Conservation (phyloP, 176 grass and related monocot genomes). For the Alloteropsis semialata region DNA sequence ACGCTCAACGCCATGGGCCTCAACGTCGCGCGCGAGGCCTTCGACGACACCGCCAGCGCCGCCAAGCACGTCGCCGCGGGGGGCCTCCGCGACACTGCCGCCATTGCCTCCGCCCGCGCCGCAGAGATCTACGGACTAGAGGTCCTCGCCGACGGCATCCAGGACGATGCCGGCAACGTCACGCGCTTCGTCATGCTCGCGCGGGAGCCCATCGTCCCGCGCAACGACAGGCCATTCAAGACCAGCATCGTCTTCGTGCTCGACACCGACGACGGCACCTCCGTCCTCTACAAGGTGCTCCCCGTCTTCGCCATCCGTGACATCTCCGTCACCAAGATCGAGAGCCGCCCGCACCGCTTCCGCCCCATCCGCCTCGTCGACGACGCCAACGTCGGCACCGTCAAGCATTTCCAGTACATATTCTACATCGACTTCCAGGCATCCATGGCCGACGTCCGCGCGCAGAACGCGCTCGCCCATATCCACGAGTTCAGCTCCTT, state of each 20-base stretch:
- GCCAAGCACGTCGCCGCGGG: constrained; percentile 61
- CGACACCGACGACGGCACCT: constrained; percentile 68
- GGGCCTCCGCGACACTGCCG: constrained; percentile 58
- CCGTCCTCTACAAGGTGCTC: constrained; percentile 87
- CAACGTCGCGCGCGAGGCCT: constrained; percentile 84
- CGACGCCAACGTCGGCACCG: constrained; percentile 65
- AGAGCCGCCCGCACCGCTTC: constrained; percentile 63
- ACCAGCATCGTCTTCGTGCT: constrained; percentile 91
- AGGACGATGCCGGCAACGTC: constrained; percentile 69
- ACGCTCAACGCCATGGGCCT: constrained; percentile 80
- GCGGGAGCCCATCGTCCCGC: constrained; percentile 80
- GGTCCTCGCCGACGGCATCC: constrained; percentile 75
- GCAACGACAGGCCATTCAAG: constrained; percentile 80
- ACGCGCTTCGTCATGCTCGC: constrained; percentile 84
- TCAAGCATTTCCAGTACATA: constrained; percentile 98
- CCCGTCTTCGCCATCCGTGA: constrained; percentile 80
- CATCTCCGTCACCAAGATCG: constrained; percentile 93
- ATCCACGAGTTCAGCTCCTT: constrained; percentile 98
- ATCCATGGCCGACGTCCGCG: constrained; percentile 77
- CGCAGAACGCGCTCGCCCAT: constrained; percentile 90
- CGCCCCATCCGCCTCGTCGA: constrained; percentile 60
- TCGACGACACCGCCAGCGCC: constrained; percentile 78
- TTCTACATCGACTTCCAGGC: constrained; percentile 87
- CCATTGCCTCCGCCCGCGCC: constrained; percentile 66
- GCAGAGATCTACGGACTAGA: constrained; percentile 77